Percentiles rank a stretch among this genome's conserved stretches.
Conservation (phyloP, 2,329 filamentous ascomycete genomes). For the Pezizomycotina sp. region DNA sequence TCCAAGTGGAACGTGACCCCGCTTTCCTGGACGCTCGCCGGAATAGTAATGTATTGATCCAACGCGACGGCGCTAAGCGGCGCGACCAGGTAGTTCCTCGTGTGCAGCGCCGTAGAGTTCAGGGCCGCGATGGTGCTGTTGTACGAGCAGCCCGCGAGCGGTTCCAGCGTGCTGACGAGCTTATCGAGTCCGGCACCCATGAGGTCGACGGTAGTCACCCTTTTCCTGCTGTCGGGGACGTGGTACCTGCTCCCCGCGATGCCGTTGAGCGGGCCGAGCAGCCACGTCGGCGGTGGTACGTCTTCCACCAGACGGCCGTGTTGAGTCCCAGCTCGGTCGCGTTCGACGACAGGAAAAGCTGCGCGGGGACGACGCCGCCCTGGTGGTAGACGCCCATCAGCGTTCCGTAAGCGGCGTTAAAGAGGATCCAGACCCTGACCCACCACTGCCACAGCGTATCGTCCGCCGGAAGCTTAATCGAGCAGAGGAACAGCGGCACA, state of each 20-base stretch:
- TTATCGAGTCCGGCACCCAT: slow-evolving; percentile 34
- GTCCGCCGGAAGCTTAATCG: slow-evolving; percentile 30
- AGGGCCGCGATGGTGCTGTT: slow-evolving; percentile 30
- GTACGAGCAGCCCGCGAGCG: slow-evolving; percentile 15
- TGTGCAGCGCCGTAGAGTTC: neutral
- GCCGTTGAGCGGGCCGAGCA: no score
- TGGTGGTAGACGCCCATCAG: slow-evolving; percentile 40
- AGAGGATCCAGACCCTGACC: slow-evolving; percentile 33
- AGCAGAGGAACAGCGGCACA: slow-evolving; percentile 37
- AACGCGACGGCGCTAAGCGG: slow-evolving; percentile 33
- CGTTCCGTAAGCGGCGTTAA: slow-evolving; percentile 35
- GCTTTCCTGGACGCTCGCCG: slow-evolving; percentile 10
- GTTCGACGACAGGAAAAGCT: slow-evolving; percentile 31
- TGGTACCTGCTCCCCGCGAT: no score
- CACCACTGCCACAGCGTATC: slow-evolving; percentile 28
- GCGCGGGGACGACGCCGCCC: slow-evolving; percentile 36
- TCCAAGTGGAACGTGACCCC: slow-evolving; percentile 26
- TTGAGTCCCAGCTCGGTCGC: slow-evolving; percentile 24
- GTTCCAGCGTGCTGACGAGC: slow-evolving; percentile 30
- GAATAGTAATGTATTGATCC: slow-evolving; percentile 27
- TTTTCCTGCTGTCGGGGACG: slow-evolving; percentile 26
- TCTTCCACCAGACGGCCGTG: slow-evolving; percentile 39
- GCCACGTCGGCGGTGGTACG: slow-evolving; percentile 38
- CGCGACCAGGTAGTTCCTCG: slow-evolving; percentile 27
- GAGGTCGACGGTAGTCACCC: slow-evolving; percentile 30